phyloP scores from a whole-genome alignment of 441 rosid species.

The Brassica hybrid region DNA sequence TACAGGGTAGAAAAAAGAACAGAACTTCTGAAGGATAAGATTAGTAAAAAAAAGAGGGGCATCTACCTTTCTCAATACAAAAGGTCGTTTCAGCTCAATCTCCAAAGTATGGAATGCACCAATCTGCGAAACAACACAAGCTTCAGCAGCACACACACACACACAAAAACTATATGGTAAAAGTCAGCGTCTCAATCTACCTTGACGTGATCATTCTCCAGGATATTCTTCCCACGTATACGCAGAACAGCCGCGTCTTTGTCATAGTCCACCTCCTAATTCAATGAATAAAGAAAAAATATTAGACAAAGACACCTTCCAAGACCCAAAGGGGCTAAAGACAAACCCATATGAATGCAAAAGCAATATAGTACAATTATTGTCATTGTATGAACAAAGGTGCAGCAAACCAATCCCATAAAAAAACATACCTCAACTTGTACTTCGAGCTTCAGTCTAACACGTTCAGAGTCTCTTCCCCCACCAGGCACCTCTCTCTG shows the following conservation, averaged over 20 bases:
- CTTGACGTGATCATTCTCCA: conserved; percentile 90
- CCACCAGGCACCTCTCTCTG: conserved; percentile 73
- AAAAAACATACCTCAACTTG: conserved; percentile 73
- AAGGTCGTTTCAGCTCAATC: conserved; percentile 82
- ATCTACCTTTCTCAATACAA: conserved; percentile 87
- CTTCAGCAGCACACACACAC: conserved; percentile 19
- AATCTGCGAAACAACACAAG: conserved; percentile 55
- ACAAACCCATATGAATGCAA: background rate
- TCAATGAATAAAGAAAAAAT: conserved; percentile 1
- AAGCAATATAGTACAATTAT: background rate
- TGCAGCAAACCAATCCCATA: background rate
- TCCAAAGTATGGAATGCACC: conserved; percentile 96
- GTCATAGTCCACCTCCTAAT: conserved; percentile 73
- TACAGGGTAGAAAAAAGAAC: too few species aligned
- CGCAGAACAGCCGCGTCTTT: conserved; percentile 81
- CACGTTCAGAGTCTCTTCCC: conserved; percentile 87
- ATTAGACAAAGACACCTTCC: conserved; percentile 10
- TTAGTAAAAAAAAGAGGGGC: too few species aligned
- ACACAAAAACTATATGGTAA: background rate
- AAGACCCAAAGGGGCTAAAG: conserved; percentile 5
- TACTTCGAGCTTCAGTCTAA: conserved; percentile 82
- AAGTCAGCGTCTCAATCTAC: conserved; percentile 46
- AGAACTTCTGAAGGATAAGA: too few species aligned
- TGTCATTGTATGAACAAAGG: too few species aligned
- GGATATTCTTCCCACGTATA: conserved; percentile 88